Evolutionary conservation across 192 early-diverging fungal species (phyloP).

Genomic region (Funneliformis mosseae): DNA sequence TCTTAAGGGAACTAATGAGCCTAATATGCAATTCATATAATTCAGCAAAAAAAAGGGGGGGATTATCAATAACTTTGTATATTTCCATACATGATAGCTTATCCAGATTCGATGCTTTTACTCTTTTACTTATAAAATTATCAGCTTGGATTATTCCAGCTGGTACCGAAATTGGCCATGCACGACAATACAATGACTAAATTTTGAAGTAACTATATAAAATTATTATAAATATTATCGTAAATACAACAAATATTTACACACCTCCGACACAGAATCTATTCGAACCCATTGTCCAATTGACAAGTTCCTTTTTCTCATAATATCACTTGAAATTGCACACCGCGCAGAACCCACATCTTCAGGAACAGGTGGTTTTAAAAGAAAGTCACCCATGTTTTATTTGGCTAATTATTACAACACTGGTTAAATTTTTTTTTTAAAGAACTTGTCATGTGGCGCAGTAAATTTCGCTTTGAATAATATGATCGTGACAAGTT

Average conservation of each 20-base stretch:
- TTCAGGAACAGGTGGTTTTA: not conserved
- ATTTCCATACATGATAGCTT: constrained; percentile 8
- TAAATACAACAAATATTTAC: not conserved
- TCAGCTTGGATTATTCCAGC: constrained; percentile 17
- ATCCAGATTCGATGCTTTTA: not conserved
- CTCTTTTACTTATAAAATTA: constrained; percentile 5
- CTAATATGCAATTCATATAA: not conserved
- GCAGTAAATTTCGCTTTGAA: too few species aligned
- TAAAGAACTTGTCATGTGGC: too few species aligned
- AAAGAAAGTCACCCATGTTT: not conserved
- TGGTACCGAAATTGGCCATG: constrained; percentile 2
- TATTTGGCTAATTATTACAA: not conserved
- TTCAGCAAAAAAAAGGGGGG: not conserved
- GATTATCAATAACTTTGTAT: not conserved
- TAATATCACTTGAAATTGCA: not conserved
- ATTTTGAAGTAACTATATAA: not conserved
- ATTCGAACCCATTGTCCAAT: constrained; percentile 23
- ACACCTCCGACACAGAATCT: not conserved
- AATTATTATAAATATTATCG: not conserved
- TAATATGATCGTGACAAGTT: too few species aligned
- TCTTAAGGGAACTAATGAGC: not conserved
- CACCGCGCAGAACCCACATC: constrained; percentile 14
- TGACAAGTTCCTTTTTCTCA: not conserved
- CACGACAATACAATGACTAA: constrained; percentile 1
- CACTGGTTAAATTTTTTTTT: too few species aligned